Evolutionary conservation across 2,329 filamentous ascomycete genomes (phyloP), one percentile per base, ranked within the genome.

Genomic region (Aspergillus sp.): DNA sequence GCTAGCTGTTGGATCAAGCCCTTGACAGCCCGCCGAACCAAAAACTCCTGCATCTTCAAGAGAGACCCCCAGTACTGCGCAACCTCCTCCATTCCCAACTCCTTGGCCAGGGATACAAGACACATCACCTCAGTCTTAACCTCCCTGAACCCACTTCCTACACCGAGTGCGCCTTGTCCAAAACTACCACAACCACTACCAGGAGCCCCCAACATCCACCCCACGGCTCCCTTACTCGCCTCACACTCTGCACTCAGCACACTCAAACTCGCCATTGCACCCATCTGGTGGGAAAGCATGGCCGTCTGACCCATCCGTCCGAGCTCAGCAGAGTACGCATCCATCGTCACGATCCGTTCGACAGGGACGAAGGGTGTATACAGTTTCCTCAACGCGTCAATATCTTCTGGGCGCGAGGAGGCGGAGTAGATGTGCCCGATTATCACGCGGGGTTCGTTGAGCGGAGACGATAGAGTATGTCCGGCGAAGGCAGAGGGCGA

Each of bases 301-400:
- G 66, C 66, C 19, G 62, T 64, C 0, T 59, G 57, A 0, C 58
- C 61, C 2, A 69, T 58, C n/a, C 63, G 62, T 11, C 64, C 63
- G 1, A 69, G 50, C 23, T 69, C 67, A 0, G 64, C 56, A 0
- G 66, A 68, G 62, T 63, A 69, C 15, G 67, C 67, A 34, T 69
- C 67, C 67, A 69, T 69, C 25, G 67, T 68, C 28, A 69, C 55
- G 11, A 69, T 64, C 13, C 60, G 60, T 8, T 69, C 65, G 9
- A 66, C 62, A 0, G 65, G 48, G 3, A 69, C 48, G 57, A 63
- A 69, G 0, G 67, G 47, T 4, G 52, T 60, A 38, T 69, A 69
- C 4, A 69, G 49, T 7, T 55, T 53, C 41, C 64, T 68, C 22
- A 69, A 30, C 2, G 66, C 66, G 0, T 57, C 63, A 4, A 69